Evolutionary conservation across 2,329 filamentous ascomycete genomes (phyloP), one percentile per base, ranked within the genome.

Genomic region (Intubia oerlemansii): DNA sequence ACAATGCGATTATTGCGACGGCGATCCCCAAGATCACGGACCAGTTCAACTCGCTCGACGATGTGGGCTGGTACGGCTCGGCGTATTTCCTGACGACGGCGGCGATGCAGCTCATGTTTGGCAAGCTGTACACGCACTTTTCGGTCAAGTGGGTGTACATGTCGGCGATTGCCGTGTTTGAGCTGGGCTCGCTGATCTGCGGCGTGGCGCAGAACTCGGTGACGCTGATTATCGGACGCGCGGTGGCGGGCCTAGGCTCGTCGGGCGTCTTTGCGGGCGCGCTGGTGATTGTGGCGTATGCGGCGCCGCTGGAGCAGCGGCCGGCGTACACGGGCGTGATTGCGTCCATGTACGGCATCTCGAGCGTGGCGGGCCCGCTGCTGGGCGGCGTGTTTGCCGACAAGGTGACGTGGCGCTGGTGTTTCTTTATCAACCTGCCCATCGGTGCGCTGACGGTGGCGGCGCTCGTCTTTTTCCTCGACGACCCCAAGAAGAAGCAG

Each of bases 11-110:
- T 28, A 45, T 49, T 24, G 42, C 45, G 4, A 48, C 45, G 5
- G 47, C 47, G 22, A 48, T 50, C 25, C 46, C 46, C 17, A 47
- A 44, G 30, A 49, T 50, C 28, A 47, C 46, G 2, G 41, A 44
- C 36, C 38, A 46, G 26, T 46, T 50, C 39, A 42, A 50, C 25
- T 43, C 49, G 24, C 42, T 54, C 1, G 42, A 42, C 13, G 53
- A 56, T 32, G 47, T 56, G 9, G 51, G 49, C 29, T 57, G 53
- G 53, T 56, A 56, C 29, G 52, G 50, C 7, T 46, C 44, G 12
- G 46, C 48, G 13, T 49, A 51, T 36, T 38, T 50, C 34, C 41
- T 53, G 31, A 49, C 49, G 17, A 40, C 44, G 14, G 38, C 43
- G 29, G 42, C 46, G 0, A 41, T 48, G 24, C 48, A 49, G 35